Evolutionary conservation across 495 filamentous ascomycete genomes (phyloP), one percentile per base, ranked within the genome.

Genomic region (Podospora sp.): DNA sequence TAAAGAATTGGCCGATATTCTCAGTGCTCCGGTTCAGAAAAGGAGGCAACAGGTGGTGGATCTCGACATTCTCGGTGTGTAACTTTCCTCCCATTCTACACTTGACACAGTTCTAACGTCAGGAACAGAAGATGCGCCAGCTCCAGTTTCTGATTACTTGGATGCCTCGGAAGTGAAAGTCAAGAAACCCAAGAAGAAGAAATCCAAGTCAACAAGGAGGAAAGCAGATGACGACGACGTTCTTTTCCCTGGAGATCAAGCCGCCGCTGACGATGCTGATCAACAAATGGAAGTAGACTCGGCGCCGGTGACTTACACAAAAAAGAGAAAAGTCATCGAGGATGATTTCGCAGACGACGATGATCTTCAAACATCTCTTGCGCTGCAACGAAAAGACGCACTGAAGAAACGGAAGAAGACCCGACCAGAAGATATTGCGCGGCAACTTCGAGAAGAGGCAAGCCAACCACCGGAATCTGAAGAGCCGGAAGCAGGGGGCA

Each of bases 161-260:
- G 93, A 96, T 66, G 76, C 89, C 49, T 90, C 89, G 22, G 90
- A 94, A 70, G 81, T 97, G 71, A 97, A 96, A 76, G 84, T 96
- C 66, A 91, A 90, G 78, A 97, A 97, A 78, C 90, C 92, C 2
- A 97, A 96, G 77, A 97, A 94, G 82, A 95, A 92, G 80, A 96
- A 95, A 80, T 81, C 85, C 8, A 93, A 92, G 71, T 83, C 89
- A 50, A 92, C 91, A 12, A 84, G 91, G 62, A 87, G 89, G 72
- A 87, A 86, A 6, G 77, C 77, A 12, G 91, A 95, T 63, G 91
- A 92, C 49, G 92, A 96, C 22, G 91, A 94, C 50, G 89, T 90
- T 50, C 81, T 89, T n/a, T 85, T 91, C 63, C 81, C 86, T 0
- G 69, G 75, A 0, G 77, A 81, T 1, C 26, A 65, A 21, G 52